A percentile compares a stretch with the other conserved stretches of the same genome.
phyloP scores from a whole-genome alignment of 2,329 filamentous ascomycete species.

The Byssochlamys sp. region DNA sequence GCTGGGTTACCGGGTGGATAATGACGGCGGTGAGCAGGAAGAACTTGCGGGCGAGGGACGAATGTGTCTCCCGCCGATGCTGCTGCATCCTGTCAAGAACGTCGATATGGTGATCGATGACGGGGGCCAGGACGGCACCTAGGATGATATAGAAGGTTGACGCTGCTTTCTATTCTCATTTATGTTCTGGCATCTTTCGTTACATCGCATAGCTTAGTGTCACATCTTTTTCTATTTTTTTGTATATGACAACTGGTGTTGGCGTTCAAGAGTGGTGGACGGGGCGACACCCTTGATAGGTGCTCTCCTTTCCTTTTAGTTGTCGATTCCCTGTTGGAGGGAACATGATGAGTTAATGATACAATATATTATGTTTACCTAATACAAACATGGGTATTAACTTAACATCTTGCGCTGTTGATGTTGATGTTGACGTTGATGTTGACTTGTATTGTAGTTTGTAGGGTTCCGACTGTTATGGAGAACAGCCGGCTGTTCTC shows the following conservation, averaged over 20 bases:
- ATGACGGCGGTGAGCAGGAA: slow-evolving; percentile 67
- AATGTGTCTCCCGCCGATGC: slow-evolving; percentile 84
- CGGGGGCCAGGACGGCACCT: slow-evolving; percentile 14
- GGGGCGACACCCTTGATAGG: not conserved
- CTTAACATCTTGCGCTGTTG: not conserved
- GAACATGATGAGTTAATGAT: not conserved
- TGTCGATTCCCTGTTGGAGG: not conserved
- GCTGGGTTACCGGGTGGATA: slow-evolving; percentile 71
- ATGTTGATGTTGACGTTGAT: not conserved
- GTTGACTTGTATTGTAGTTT: not conserved
- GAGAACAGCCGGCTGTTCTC: too few species aligned
- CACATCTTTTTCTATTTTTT: not conserved
- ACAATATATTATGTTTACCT: not conserved
- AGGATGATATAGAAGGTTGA: not conserved
- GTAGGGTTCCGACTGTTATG: too few species aligned
- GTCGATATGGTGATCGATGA: slow-evolving; percentile 47
- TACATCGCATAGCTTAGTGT: not conserved
- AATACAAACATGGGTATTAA: not conserved
- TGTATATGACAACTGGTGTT: not conserved
- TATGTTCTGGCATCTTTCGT: not conserved
- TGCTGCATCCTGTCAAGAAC: slow-evolving; percentile 74
- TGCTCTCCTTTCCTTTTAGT: not conserved
- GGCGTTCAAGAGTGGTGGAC: not conserved
- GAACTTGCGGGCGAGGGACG: slow-evolving; percentile 66
- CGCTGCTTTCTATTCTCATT: not conserved